Percentiles rank a stretch among this genome's conserved stretches.
These are phyloP conservation scores for Fusarium stilboides DNA, from an alignment of 2,329 filamentous ascomycete species.

Conservation along the genomic window DNA sequence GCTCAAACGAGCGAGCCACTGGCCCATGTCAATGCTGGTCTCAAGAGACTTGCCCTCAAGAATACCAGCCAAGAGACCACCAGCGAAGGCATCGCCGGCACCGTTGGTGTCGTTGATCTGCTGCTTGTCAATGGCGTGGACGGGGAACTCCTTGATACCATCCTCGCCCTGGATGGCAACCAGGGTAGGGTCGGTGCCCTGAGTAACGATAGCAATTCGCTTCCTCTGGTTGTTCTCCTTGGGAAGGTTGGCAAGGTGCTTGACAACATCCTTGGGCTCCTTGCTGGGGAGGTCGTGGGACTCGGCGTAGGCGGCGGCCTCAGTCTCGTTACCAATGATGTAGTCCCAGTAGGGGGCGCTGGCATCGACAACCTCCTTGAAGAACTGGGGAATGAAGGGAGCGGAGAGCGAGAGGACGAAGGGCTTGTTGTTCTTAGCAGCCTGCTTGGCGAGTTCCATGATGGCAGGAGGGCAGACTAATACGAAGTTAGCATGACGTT, in stretches of 20 bases:
- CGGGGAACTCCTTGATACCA: constrained; percentile 81
- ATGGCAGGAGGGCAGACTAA: constrained; percentile 90
- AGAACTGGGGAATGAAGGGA: constrained; percentile 97
- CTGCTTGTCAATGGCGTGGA: constrained; percentile 82
- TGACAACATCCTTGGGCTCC: constrained; percentile 87
- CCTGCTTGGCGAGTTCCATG: constrained; percentile 90
- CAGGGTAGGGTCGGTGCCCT: constrained; percentile 92
- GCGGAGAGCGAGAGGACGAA: constrained; percentile 94
- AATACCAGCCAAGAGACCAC: constrained; percentile 91
- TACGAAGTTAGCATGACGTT: constrained; percentile 20
- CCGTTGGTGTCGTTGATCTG: constrained; percentile 97
- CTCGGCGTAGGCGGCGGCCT: constrained; percentile 89
- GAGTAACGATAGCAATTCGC: constrained; percentile 91
- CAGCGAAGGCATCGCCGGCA: constrained; percentile 96
- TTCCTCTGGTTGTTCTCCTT: constrained; percentile 92
- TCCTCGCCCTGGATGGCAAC: constrained; percentile 82
- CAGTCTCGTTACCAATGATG: constrained; percentile 96
- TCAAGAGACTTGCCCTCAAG: constrained; percentile 87
- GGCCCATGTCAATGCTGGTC: constrained; percentile 88
- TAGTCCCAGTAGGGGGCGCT: constrained; percentile 95
- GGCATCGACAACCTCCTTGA: constrained; percentile 94
- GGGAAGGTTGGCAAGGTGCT: constrained; percentile 86
- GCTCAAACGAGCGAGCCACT: constrained; percentile 95
- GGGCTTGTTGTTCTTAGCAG: constrained; percentile 88
- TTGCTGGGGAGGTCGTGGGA: constrained; percentile 81